Conservation (phyloP, 768 basidiomycete genomes). For the Phanerochaete carnosa region DNA sequence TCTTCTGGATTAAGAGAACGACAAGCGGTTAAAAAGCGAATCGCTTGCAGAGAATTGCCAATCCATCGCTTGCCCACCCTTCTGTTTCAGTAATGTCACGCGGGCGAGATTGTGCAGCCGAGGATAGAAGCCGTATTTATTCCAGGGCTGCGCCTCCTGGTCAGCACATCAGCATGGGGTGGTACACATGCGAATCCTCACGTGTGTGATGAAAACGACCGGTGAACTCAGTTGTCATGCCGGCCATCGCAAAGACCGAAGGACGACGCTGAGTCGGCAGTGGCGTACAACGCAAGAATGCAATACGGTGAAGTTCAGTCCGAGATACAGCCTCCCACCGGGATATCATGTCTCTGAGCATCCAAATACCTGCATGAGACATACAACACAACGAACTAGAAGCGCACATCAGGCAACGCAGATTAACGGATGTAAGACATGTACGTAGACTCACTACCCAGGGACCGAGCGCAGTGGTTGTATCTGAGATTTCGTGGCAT, state of each 20-base stretch:
- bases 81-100: not conserved
- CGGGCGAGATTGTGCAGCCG: conserved; percentile 1
- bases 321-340: too few species aligned
- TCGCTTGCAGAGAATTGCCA: not conserved
- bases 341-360: too few species aligned
- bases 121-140: not conserved
- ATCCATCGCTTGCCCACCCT: not conserved
- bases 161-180: not conserved
- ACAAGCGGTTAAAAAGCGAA: not conserved
- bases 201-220: not conserved
- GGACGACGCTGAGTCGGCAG: not conserved
- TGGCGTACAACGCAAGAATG: not conserved
- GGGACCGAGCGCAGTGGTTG: too few species aligned
- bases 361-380: too few species aligned
- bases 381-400: too few species aligned
- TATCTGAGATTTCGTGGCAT: too few species aligned
- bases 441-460: too few species aligned
- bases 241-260: too few species aligned
- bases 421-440: too few species aligned
- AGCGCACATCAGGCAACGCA: too few species aligned
- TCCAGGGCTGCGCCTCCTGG: not conserved
- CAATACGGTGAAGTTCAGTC: too few species aligned
- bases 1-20: not conserved
- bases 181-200: not conserved
- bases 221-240: too few species aligned